A percentile compares a stretch with the other conserved stretches of the same genome.
Conservation (phyloP, 768 basidiomycete genomes). For the Phaffia tasmanica region DNA sequence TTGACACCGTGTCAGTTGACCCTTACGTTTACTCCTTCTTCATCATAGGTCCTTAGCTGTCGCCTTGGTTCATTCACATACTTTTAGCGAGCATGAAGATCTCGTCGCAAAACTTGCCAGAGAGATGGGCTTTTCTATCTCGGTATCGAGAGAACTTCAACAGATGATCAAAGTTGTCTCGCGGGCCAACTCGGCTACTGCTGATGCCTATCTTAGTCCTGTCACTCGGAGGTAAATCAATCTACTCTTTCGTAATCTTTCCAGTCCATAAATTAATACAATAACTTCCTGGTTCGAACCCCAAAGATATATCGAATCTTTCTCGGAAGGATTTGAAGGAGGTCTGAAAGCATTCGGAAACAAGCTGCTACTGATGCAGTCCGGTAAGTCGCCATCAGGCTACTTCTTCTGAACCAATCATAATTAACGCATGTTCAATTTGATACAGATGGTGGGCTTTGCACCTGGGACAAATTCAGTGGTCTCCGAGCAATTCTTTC, state of each 20-base stretch:
- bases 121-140: constrained; percentile 29
- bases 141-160: constrained; percentile 15
- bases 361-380: constrained; percentile 26
- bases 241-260: neutral
- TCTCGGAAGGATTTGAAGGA: constrained; percentile 31
- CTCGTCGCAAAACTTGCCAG: constrained; percentile 27
- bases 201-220: constrained; percentile 35
- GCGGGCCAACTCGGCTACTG: constrained; percentile 32
- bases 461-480: constrained; percentile 24
- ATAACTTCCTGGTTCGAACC: constrained; percentile 11
- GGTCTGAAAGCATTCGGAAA: constrained; percentile 26
- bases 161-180: constrained; percentile 32
- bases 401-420: neutral
- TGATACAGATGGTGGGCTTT: constrained; percentile 4
- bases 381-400: neutral
- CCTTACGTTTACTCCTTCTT: neutral
- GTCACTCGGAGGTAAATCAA: neutral
- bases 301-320: constrained; percentile 31
- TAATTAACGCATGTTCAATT: neutral
- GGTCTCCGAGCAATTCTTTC: constrained; percentile 29
- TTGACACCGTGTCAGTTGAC: neutral
- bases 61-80: constrained; percentile 20
- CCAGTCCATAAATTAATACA: neutral
- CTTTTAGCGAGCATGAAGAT: constrained; percentile 28
- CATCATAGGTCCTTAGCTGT: constrained; percentile 14